Conservation (phyloP, 192 early-diverging fungal species). For the Haplosporangium gracile region DNA sequence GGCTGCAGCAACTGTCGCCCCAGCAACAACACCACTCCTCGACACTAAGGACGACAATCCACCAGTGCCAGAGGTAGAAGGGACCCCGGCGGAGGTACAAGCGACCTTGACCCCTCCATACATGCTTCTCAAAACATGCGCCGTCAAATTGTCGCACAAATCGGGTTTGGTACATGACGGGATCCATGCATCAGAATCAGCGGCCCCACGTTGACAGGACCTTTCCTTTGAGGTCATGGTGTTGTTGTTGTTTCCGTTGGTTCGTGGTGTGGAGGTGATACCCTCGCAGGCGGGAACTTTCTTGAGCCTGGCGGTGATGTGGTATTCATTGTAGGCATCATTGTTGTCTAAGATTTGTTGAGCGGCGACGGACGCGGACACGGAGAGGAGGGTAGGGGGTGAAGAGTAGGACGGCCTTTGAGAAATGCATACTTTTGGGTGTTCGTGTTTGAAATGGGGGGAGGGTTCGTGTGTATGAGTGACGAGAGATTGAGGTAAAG, state of each 20-base stretch:
- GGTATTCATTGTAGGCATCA: background rate
- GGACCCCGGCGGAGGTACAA: background rate
- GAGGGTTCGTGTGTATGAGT: background rate
- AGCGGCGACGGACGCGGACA: background rate
- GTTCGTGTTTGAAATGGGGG: background rate
- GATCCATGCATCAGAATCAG: background rate
- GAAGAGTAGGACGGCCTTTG: background rate
- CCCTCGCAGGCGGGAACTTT: background rate
- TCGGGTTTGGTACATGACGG: background rate
- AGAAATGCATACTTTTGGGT: background rate
- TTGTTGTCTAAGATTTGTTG: background rate
- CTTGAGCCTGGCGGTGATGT: background rate
- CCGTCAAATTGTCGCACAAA: background rate
- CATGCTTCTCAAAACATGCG: background rate
- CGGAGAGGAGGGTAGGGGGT: background rate
- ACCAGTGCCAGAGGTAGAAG: background rate
- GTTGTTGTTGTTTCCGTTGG: background rate
- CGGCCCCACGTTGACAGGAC: background rate
- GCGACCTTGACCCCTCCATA: background rate
- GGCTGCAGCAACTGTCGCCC: no score
- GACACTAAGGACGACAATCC: background rate
- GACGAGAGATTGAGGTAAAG: background rate
- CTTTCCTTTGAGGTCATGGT: background rate
- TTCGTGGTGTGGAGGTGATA: background rate
- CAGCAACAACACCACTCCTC: no score